A percentile compares a stretch with the other conserved stretches of the same genome.
These are phyloP conservation scores for Hansenula lynferdii DNA, from an alignment of 1,139 yeast genomes.

Conservation along the genomic window DNA sequence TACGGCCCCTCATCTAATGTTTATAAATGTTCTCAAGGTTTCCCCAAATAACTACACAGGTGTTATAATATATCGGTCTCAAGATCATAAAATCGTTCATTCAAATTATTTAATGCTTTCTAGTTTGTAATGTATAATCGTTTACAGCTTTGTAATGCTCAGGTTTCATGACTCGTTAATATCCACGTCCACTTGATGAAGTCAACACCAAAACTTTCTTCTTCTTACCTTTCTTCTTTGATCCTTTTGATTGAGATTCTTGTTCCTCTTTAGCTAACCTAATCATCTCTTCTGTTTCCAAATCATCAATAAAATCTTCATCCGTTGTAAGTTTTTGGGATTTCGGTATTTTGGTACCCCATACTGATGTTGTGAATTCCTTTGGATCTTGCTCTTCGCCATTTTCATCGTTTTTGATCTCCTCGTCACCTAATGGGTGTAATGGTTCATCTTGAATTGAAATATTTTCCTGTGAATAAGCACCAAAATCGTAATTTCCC, in stretches of 20 bases:
- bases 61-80: no score
- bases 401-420: slow-evolving; percentile 2
- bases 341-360: slow-evolving; percentile 55
- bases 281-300: slow-evolving; percentile 19
- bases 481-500: slow-evolving; percentile 12
- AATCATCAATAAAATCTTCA: slow-evolving; percentile 14
- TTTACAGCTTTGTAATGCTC: not conserved
- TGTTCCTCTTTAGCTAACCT: slow-evolving; percentile 10
- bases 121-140: not conserved
- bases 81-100: not conserved
- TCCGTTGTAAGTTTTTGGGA: not conserved
- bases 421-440: slow-evolving; percentile 13
- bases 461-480: slow-evolving; percentile 8
- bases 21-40: no score
- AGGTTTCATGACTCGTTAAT: no score
- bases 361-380: slow-evolving; percentile 39
- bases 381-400: slow-evolving; percentile 6
- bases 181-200: slow-evolving; percentile 8
- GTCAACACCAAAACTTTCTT: slow-evolving; percentile 12
- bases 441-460: slow-evolving; percentile 7
- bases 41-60: no score
- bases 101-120: not conserved
- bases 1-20: no score
- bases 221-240: slow-evolving; percentile 12
- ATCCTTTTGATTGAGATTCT: not conserved